These are phyloP conservation scores for Dipteronia sinensis DNA, from an alignment of 345 rosid species.

Conservation along the genomic window DNA sequence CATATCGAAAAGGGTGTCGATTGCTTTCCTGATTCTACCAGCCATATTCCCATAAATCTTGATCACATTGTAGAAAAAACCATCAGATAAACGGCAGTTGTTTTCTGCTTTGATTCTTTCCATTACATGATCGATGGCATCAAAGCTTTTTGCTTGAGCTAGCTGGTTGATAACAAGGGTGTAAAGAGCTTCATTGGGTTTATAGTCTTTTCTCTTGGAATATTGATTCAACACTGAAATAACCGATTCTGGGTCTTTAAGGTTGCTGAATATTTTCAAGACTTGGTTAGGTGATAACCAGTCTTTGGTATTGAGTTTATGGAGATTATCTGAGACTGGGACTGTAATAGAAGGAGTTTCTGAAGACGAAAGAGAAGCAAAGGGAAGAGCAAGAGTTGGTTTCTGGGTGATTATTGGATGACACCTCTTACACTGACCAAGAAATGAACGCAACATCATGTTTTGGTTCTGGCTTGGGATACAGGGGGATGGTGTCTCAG, in stretches of 20 bases:
- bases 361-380: conserved; percentile 1
- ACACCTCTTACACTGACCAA: not conserved
- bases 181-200: conserved; percentile 71
- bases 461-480: not conserved
- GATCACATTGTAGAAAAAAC: conserved; percentile 72
- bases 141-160: conserved; percentile 59
- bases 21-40: conserved; percentile 62
- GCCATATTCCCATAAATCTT: conserved; percentile 67
- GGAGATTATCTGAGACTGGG: conserved; percentile 16
- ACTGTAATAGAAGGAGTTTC: not conserved
- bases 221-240: conserved; percentile 57
- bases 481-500: no score
- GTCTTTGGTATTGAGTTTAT: conserved; percentile 69
- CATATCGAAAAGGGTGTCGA: conserved; percentile 67
- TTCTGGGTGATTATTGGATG: not conserved
- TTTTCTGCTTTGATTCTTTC: conserved; percentile 44
- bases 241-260: conserved; percentile 53
- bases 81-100: conserved; percentile 59
- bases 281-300: conserved; percentile 79
- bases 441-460: conserved; percentile 1
- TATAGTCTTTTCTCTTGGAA: conserved; percentile 69
- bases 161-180: conserved; percentile 57
- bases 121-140: conserved; percentile 66
- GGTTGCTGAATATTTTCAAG: conserved; percentile 54
- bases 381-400: not conserved